phyloP scores from a whole-genome alignment of 148 eudicot genomes.

The Vaccinium corymbosum region DNA sequence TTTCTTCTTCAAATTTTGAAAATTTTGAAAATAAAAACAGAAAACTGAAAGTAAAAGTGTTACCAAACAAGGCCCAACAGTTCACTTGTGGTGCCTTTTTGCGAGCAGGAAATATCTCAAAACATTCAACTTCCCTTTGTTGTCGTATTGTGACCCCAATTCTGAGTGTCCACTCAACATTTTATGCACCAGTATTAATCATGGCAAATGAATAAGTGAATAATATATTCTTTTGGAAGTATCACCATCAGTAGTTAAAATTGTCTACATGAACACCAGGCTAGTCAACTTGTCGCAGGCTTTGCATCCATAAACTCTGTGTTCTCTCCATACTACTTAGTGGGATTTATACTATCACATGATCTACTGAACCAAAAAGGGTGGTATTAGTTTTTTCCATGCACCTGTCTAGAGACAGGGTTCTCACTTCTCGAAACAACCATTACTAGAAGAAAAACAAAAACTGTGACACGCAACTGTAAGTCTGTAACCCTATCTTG shows the following conservation, averaged over 20 bases:
- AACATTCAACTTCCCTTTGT: not conserved
- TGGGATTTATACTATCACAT: not conserved
- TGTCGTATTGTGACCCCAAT: not conserved
- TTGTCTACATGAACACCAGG: not conserved
- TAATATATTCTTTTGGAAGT: not conserved
- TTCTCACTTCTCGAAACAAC: not conserved
- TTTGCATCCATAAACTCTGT: not conserved
- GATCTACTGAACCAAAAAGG: not conserved
- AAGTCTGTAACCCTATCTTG: not conserved
- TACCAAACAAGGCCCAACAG: not conserved
- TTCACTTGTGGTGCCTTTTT: not conserved
- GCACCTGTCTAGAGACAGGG: not conserved
- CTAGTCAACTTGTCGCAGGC: not conserved
- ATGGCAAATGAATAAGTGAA: not conserved
- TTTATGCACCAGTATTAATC: not conserved
- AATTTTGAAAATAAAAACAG: too few relatives aligned
- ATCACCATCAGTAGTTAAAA: not conserved
- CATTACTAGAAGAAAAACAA: not conserved
- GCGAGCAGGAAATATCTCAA: not conserved
- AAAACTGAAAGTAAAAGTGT: too few relatives aligned
- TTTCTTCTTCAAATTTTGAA: too few relatives aligned
- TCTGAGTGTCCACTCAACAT: not conserved
- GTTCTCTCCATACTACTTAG: not conserved
- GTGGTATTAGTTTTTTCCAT: not conserved
- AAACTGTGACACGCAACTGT: not conserved